Conservation (phyloP, 2,329 filamentous ascomycete species). For the Metarhizium album region DNA sequence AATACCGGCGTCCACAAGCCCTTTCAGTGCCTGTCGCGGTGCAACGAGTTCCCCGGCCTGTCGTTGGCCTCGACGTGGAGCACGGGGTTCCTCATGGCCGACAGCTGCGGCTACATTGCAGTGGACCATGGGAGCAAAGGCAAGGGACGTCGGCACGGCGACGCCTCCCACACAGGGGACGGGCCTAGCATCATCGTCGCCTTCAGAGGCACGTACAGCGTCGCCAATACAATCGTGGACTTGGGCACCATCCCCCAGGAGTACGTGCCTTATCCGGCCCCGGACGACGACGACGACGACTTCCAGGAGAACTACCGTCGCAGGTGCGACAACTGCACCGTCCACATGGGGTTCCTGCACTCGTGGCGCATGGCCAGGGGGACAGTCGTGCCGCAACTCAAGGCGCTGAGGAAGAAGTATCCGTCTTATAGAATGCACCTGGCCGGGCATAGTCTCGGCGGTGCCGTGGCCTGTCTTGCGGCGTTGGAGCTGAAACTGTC, state of each 20-base stretch:
- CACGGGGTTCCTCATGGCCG: conserved; percentile 74
- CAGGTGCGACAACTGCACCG: conserved; percentile 76
- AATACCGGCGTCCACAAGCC: conserved; percentile 70
- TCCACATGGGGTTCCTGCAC: conserved; percentile 79
- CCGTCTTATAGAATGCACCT: conserved; percentile 66
- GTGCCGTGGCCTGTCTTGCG: conserved; percentile 81
- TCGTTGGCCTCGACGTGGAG: conserved; percentile 81
- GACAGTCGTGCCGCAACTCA: conserved; percentile 57
- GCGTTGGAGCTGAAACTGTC: conserved; percentile 65
- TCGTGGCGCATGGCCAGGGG: conserved; percentile 71
- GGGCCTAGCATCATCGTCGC: conserved; percentile 65
- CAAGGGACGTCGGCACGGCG: conserved; percentile 11
- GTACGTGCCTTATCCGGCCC: conserved; percentile 75
- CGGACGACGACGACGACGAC: conserved; percentile 28
- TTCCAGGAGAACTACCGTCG: conserved; percentile 28
- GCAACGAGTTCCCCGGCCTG: conserved; percentile 70
- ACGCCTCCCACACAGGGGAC: conserved; percentile 9
- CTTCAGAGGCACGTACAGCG: conserved; percentile 89
- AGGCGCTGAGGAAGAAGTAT: conserved; percentile 46
- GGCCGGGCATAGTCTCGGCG: conserved; percentile 85
- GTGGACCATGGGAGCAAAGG: conserved; percentile 50
- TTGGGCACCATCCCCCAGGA: conserved; percentile 80
- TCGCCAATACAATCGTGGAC: conserved; percentile 85
- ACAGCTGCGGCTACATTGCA: conserved; percentile 89
- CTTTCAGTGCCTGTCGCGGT: conserved; percentile 77